Percentiles rank a stretch among this genome's conserved stretches.
Conservation (phyloP, 768 basidiomycete genomes). For the Podaxis sp. region DNA sequence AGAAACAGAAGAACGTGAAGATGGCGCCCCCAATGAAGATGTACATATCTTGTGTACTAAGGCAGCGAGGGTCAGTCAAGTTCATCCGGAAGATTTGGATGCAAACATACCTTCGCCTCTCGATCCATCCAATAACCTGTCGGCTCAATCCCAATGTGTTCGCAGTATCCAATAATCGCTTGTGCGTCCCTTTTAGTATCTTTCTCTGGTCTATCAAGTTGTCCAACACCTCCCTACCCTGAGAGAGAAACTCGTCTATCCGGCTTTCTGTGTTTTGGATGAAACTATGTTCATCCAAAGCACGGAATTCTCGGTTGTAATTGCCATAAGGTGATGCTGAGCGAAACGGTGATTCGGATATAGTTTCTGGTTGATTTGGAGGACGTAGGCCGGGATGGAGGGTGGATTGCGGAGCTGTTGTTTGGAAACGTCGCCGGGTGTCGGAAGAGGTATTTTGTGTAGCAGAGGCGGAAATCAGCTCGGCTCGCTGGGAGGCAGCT, state of each 20-base stretch:
- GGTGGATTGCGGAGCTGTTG: conserved; percentile 45
- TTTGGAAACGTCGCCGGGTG: conserved; percentile 66
- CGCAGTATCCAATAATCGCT: conserved; percentile 82
- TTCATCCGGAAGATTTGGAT: background rate
- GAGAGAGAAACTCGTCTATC: conserved; percentile 89
- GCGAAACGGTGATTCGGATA: conserved; percentile 87
- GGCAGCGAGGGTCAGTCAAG: conserved; percentile 10
- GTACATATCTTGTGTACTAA: conserved; percentile 92
- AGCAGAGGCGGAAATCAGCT: conserved; percentile 56
- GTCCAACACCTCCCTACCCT: conserved; percentile 89
- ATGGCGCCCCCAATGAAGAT: conserved; percentile 86
- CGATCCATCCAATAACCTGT: conserved; percentile 97
- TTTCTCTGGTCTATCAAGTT: conserved; percentile 91
- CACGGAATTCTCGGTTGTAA: conserved; percentile 68
- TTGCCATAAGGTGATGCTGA: conserved; percentile 52
- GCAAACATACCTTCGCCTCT: conserved; percentile 76
- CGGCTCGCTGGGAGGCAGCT: conserved; percentile 57
- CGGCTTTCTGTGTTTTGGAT: conserved; percentile 78
- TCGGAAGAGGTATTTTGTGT: conserved; percentile 47
- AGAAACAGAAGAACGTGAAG: conserved; percentile 92
- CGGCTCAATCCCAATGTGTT: conserved; percentile 93
- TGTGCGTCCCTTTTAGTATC: conserved; percentile 93
- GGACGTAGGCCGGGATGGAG: conserved; percentile 53
- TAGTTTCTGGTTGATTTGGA: conserved; percentile 43
- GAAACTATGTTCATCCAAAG: conserved; percentile 87